phyloP scores from a whole-genome alignment of 345 rosid species.

The Anastatica hierochuntica region DNA sequence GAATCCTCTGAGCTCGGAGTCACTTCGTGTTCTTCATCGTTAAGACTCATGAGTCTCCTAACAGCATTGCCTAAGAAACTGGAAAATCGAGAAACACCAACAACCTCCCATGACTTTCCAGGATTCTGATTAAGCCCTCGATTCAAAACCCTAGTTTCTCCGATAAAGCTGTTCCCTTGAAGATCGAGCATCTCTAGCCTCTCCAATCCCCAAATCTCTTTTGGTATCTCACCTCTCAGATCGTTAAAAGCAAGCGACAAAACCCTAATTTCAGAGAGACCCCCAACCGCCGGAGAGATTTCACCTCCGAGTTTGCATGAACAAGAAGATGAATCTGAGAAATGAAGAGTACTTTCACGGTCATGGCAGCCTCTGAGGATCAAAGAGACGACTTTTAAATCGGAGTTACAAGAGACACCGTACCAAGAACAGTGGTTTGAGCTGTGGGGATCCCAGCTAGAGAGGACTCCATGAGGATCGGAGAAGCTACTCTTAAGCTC shows the following conservation, averaged over 20 bases:
- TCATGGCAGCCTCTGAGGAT: conserved; percentile 26
- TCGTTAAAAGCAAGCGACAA: conserved; percentile 40
- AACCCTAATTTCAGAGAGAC: conserved; percentile 35
- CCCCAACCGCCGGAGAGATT: conserved; percentile 22
- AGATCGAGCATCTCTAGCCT: conserved; percentile 38
- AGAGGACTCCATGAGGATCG: conserved; percentile 36
- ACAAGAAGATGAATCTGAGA: conserved; percentile 14
- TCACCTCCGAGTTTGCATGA: conserved; percentile 14
- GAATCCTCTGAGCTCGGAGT: conserved; percentile 1
- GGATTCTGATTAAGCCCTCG: conserved; percentile 25
- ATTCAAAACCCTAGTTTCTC: conserved; percentile 27
- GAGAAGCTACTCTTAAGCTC: conserved; percentile 33
- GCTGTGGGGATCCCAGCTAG: conserved; percentile 29
- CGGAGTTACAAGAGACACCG: conserved; percentile 41
- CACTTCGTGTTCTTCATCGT: background rate
- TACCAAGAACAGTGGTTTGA: conserved; percentile 37
- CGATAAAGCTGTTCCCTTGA: conserved; percentile 28
- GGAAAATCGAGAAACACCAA: background rate
- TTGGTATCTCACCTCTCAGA: conserved; percentile 34
- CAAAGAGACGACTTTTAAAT: conserved; percentile 28
- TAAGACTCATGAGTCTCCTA: conserved; percentile 20
- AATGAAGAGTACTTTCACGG: too few relatives aligned
- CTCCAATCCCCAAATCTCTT: conserved; percentile 33
- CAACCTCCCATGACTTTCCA: conserved; percentile 11
- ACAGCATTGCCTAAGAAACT: conserved; percentile 18